Conservation (phyloP, 2,329 filamentous ascomycete genomes). For the Polytolypa hystricis region DNA sequence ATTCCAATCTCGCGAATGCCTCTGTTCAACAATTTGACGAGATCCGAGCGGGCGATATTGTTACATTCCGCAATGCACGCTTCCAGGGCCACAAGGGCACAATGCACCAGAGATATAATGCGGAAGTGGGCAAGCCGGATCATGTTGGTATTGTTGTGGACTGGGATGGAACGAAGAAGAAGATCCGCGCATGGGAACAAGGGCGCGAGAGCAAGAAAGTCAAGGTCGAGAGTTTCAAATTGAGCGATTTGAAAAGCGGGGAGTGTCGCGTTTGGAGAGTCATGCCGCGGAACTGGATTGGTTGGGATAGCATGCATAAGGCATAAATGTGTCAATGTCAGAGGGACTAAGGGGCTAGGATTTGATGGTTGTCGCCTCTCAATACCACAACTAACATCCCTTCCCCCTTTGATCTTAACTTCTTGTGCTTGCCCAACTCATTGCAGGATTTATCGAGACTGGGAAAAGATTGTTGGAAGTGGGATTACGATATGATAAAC, state of each 20-base stretch:
- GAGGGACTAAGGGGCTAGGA: no score
- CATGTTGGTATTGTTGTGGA: slow-evolving; percentile 88
- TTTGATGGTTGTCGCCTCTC: no score
- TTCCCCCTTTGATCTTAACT: background rate
- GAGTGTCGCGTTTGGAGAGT: slow-evolving; percentile 97
- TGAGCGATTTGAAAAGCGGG: slow-evolving; percentile 82
- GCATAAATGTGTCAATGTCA: slow-evolving; percentile 6
- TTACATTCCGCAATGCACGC: slow-evolving; percentile 81
- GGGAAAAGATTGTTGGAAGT: no score
- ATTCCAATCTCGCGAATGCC: slow-evolving; percentile 89
- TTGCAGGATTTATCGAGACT: background rate
- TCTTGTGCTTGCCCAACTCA: background rate
- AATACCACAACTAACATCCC: no score
- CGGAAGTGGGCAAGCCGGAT: slow-evolving; percentile 76
- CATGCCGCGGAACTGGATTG: slow-evolving; percentile 84
- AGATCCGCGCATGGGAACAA: slow-evolving; percentile 91
- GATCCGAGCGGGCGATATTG: slow-evolving; percentile 84
- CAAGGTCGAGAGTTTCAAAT: slow-evolving; percentile 84
- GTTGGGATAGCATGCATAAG: slow-evolving; percentile 56
- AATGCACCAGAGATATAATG: slow-evolving; percentile 87
- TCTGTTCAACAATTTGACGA: slow-evolving; percentile 83
- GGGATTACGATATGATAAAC: no score
- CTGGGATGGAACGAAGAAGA: slow-evolving; percentile 98
- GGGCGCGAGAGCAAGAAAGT: slow-evolving; percentile 88
- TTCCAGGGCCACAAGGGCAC: slow-evolving; percentile 93